Evolutionary conservation across 371 early-diverging fungal species (phyloP).

Genomic region (Massospora cicadina): DNA sequence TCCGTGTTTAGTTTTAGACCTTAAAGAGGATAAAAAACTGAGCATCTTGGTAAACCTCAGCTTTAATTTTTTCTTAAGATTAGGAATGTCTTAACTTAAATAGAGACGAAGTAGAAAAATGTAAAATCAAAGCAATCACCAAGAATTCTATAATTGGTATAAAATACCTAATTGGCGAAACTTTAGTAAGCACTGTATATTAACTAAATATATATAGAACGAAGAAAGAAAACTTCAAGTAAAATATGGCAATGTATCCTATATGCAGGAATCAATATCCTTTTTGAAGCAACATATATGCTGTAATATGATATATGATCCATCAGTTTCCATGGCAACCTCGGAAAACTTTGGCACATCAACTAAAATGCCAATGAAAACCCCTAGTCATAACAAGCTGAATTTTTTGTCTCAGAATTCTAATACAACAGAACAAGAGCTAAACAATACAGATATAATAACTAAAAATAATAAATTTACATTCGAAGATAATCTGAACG

Average conservation of each 20-base stretch:
- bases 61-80: background rate
- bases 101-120: background rate
- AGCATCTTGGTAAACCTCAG: background rate
- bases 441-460: background rate
- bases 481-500: background rate
- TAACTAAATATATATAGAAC: too few relatives aligned
- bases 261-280: background rate
- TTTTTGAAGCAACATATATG: background rate
- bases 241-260: background rate
- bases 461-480: background rate
- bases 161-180: background rate
- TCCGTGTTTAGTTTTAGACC: background rate
- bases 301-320: background rate
- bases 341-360: background rate
- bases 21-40: background rate
- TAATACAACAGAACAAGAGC: background rate
- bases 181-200: too few relatives aligned
- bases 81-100: background rate
- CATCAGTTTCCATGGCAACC: background rate
- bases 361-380: too few relatives aligned
- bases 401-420: too few relatives aligned
- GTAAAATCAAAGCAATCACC: background rate
- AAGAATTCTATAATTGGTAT: background rate
- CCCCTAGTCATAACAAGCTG: background rate
- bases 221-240: background rate